Percentiles rank a stretch among this genome's conserved stretches.
These are phyloP conservation scores for Conringia planisiliqua DNA, from an alignment of 345 rosid genomes.

Conservation along the genomic window DNA sequence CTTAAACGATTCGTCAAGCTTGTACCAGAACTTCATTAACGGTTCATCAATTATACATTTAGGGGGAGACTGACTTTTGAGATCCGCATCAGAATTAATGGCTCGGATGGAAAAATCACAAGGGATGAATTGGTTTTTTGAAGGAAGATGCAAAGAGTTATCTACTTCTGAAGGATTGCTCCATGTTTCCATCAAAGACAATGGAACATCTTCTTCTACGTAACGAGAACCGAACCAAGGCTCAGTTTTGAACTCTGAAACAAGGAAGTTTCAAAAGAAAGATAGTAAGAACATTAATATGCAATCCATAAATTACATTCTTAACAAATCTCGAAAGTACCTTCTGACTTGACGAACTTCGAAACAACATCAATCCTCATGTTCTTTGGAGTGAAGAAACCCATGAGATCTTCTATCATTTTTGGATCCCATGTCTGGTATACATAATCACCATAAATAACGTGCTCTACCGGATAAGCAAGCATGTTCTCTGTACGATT, in stretches of 20 bases:
- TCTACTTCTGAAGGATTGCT: slow-evolving; percentile 72
- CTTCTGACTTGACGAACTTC: slow-evolving; percentile 63
- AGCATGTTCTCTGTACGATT: slow-evolving; percentile 71
- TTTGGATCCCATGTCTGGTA: slow-evolving; percentile 86
- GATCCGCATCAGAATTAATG: slow-evolving; percentile 32
- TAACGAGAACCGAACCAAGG: slow-evolving; percentile 91
- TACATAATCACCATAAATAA: slow-evolving; percentile 78
- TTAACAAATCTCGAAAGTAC: slow-evolving; percentile 32
- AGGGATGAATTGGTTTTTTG: slow-evolving; percentile 82
- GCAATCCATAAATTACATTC: slow-evolving; percentile 1
- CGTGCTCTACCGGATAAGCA: slow-evolving; percentile 78
- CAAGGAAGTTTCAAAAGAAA: slow-evolving; percentile 14
- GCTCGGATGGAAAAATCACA: slow-evolving; percentile 69
- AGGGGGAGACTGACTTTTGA: slow-evolving; percentile 44
- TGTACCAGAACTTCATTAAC: slow-evolving; percentile 87
- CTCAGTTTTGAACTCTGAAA: slow-evolving; percentile 64
- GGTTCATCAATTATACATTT: slow-evolving; percentile 75
- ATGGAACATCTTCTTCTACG: slow-evolving; percentile 64
- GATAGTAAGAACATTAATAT: background rate
- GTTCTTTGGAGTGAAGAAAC: slow-evolving; percentile 73
- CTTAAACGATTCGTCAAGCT: slow-evolving; percentile 79
- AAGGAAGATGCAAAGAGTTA: slow-evolving; percentile 67
- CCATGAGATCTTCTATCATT: slow-evolving; percentile 53
- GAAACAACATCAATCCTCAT: slow-evolving; percentile 94
- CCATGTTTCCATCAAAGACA: slow-evolving; percentile 68